Conservation (phyloP, 2,329 filamentous ascomycete genomes). For the Fusarium virguliforme region DNA sequence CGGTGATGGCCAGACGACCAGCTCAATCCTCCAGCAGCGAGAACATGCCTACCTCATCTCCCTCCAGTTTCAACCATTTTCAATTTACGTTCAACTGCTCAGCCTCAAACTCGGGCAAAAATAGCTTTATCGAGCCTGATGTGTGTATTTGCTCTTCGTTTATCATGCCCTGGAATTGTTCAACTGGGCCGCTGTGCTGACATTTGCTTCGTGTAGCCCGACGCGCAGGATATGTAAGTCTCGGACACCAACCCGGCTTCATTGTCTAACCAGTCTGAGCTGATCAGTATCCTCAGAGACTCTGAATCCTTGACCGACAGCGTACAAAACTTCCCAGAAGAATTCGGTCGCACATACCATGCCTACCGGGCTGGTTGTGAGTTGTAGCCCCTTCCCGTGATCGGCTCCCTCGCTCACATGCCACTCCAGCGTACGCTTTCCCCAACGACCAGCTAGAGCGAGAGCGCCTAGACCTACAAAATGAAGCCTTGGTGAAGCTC, state of each 20-base stretch:
- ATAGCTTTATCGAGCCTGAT: slow-evolving; percentile 55
- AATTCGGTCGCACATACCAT: slow-evolving; percentile 65
- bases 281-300: slow-evolving; percentile 44
- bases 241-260: not conserved
- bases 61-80: slow-evolving; percentile 45
- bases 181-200: slow-evolving; percentile 35
- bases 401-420: slow-evolving; percentile 19
- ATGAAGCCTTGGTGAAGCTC: slow-evolving; percentile 57
- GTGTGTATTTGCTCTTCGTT: slow-evolving; percentile 44
- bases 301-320: slow-evolving; percentile 61
- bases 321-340: slow-evolving; percentile 60
- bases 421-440: slow-evolving; percentile 60
- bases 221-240: slow-evolving; percentile 48
- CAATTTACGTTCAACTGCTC: slow-evolving; percentile 56
- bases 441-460: slow-evolving; percentile 63
- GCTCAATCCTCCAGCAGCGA: slow-evolving; percentile 28
- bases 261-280: slow-evolving; percentile 34
- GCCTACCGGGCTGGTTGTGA: slow-evolving; percentile 65
- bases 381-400: slow-evolving; percentile 40
- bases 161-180: not conserved
- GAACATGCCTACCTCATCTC: slow-evolving; percentile 35
- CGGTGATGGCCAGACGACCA: slow-evolving; percentile 39
- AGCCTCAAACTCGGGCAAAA: slow-evolving; percentile 47
- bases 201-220: slow-evolving; percentile 40
- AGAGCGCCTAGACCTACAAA: slow-evolving; percentile 61